These are phyloP conservation scores for Komagataella pseudopastoris DNA, from an alignment of 805 yeast genomes.

Conservation along the genomic window DNA sequence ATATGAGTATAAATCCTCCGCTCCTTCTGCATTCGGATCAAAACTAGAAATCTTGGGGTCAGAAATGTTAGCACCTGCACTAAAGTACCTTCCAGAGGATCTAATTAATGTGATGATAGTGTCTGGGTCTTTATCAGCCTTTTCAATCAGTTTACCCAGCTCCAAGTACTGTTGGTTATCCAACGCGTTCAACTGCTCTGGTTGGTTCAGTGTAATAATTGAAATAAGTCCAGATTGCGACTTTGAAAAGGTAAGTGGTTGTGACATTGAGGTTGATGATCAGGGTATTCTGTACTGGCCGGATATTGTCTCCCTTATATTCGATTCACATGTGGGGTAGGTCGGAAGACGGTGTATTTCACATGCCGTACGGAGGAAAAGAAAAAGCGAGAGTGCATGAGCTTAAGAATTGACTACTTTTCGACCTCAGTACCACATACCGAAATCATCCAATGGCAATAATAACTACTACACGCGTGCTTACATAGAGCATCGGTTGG, in stretches of 20 bases:
- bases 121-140: constrained; percentile 48
- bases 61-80: constrained; percentile 71
- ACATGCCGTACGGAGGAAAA: not conserved
- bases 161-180: constrained; percentile 48
- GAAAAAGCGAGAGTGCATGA: not conserved
- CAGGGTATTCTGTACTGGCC: not conserved
- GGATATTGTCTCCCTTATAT: not conserved
- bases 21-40: constrained; percentile 6
- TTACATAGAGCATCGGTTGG: not conserved
- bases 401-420: not conserved
- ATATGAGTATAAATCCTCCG: constrained; percentile 6
- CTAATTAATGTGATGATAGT: constrained; percentile 55
- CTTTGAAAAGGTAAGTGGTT: constrained; percentile 1
- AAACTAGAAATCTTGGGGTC: constrained; percentile 12
- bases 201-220: constrained; percentile 53
- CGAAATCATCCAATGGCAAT: not conserved
- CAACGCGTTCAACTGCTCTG: constrained; percentile 52
- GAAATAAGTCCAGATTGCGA: constrained; percentile 25
- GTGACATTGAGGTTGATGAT: not conserved
- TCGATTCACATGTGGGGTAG: not conserved
- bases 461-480: not conserved
- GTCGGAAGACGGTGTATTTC: not conserved
- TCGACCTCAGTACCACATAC: not conserved
- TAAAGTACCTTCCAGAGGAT: constrained; percentile 62
- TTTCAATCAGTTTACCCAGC: constrained; percentile 42